These are phyloP conservation scores for Septoria linicola DNA, from an alignment of 2,329 filamentous ascomycete genomes.

Conservation along the genomic window DNA sequence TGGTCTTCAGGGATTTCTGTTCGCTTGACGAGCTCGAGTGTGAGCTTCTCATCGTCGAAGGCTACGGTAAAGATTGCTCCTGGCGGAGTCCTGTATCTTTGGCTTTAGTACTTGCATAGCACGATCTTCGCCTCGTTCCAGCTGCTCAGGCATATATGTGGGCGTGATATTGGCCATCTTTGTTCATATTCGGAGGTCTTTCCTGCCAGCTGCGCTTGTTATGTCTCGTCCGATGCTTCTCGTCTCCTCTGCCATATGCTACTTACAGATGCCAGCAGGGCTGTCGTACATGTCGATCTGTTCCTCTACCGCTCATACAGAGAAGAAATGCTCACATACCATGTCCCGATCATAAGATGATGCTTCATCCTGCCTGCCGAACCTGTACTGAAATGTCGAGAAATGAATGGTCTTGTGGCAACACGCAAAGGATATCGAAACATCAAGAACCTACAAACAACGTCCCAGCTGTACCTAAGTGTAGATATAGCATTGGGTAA, in stretches of 20 bases:
- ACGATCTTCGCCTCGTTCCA: background rate
- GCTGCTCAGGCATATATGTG: too few relatives aligned
- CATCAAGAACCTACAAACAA: background rate
- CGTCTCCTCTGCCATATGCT: too few relatives aligned
- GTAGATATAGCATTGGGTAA: constrained; percentile 11
- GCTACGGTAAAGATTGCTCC: constrained; percentile 86
- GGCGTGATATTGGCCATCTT: too few relatives aligned
- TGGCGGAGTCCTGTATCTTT: constrained; percentile 60
- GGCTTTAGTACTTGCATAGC: background rate
- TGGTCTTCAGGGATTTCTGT: constrained; percentile 79
- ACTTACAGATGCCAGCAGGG: too few relatives aligned
- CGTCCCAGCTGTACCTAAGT: background rate
- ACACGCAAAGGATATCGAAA: background rate
- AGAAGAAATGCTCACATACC: constrained; percentile 45
- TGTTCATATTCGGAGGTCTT: too few relatives aligned
- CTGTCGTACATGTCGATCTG: too few relatives aligned
- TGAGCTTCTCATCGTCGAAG: constrained; percentile 79
- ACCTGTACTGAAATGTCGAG: constrained; percentile 12
- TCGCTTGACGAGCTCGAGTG: constrained; percentile 72
- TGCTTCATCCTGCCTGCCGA: constrained; percentile 65
- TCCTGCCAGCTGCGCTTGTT: too few relatives aligned
- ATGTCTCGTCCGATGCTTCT: too few relatives aligned
- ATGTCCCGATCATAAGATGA: constrained; percentile 88
- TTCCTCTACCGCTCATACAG: too few relatives aligned
- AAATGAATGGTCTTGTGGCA: background rate